phyloP scores from a whole-genome alignment of 208 protist genomes.

The Leishmania martiniquensis region DNA sequence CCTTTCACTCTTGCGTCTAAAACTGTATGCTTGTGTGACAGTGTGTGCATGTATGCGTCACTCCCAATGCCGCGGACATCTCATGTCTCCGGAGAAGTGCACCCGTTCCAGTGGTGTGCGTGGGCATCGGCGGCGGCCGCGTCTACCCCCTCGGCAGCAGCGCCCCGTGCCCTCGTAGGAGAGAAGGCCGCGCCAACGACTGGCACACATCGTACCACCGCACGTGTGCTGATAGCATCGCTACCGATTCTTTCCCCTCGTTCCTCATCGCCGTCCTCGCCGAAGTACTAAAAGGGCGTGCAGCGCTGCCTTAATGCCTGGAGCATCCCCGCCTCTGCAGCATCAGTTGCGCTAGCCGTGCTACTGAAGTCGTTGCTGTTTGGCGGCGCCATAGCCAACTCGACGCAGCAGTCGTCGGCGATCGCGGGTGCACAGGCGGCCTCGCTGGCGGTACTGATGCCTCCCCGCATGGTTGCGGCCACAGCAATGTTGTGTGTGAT shows the following conservation, averaged over 20 bases:
- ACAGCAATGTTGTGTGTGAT: not conserved
- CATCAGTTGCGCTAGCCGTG: not conserved
- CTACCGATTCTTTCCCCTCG: not conserved
- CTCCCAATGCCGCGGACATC: not conserved
- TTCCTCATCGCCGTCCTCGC: not conserved
- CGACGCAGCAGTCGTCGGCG: not conserved
- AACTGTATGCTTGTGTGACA: not conserved
- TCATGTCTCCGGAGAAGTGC: not conserved
- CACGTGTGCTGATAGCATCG: not conserved
- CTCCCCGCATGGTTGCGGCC: not conserved
- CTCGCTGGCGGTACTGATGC: not conserved
- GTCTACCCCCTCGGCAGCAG: not conserved
- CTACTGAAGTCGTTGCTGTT: not conserved
- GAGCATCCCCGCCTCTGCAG: not conserved
- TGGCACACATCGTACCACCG: not conserved
- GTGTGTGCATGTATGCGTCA: not conserved
- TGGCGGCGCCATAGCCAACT: not conserved
- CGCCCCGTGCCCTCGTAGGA: not conserved
- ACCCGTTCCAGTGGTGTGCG: not conserved
- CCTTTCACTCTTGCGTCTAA: not conserved
- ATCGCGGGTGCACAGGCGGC: not conserved
- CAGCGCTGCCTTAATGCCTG: constrained; percentile 7
- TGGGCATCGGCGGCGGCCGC: not conserved
- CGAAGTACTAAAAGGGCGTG: constrained; percentile 5
- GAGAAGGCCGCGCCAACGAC: not conserved